Evolutionary conservation across 768 basidiomycete genomes (phyloP).

Genomic region (Suillus spraguei): DNA sequence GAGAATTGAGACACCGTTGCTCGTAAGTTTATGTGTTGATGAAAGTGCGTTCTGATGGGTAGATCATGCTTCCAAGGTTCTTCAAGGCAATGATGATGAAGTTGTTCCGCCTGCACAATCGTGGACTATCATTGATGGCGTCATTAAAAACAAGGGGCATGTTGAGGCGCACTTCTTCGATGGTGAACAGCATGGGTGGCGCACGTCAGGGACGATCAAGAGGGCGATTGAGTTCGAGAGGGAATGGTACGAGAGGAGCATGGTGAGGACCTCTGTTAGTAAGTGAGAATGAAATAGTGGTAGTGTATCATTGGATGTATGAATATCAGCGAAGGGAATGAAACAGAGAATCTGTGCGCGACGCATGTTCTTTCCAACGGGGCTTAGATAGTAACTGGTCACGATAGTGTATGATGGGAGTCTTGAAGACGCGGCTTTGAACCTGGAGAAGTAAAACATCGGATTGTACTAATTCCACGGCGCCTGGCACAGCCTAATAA

Average conservation of each 20-base stretch:
- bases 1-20: conserved; percentile 60
- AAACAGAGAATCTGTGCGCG: not conserved
- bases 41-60: conserved; percentile 25
- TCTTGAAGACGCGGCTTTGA: not conserved
- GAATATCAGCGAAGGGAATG: not conserved
- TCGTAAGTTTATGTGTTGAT: conserved; percentile 49
- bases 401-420: not conserved
- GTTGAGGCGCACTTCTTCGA: conserved; percentile 44
- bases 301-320: not conserved
- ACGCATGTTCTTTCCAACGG: not conserved
- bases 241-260: conserved; percentile 35
- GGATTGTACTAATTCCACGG: not conserved
- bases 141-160: not conserved
- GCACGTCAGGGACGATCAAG: conserved; percentile 38
- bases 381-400: not conserved
- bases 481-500: too few species aligned
- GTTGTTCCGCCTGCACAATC: conserved; percentile 74
- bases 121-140: conserved; percentile 2
- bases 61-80: conserved; percentile 40
- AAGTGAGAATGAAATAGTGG: not conserved
- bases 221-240: conserved; percentile 37
- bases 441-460: not conserved
- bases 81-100: conserved; percentile 66
- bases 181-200: conserved; percentile 47
- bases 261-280: not conserved